Evolutionary conservation across 129 eudicot species (phyloP), one percentile per base, ranked within the genome.

Genomic region (Chrysanthemum makinoi): DNA sequence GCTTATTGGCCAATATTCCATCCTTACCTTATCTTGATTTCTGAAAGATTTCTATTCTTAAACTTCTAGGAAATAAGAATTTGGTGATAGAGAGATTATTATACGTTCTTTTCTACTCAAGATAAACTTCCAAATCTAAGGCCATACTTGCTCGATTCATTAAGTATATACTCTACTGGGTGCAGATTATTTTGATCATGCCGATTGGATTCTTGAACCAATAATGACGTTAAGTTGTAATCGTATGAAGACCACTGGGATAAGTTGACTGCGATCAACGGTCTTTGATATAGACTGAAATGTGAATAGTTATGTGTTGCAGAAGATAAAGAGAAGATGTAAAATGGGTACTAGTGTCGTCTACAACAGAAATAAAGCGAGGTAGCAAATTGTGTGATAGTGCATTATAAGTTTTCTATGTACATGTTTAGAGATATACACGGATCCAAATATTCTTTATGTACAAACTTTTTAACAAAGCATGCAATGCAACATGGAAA

Each of bases 1-100:
- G 96, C 74, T 80, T 89, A 83, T 86, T 89, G 84, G 90, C 89
- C 61, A 89, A 84, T 84, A 88, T 86, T 73, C 80, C 93, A 35
- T 80, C 88, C 30, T 75, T 87, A 75, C 86, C 96, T 62, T 86
- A 69, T 73, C 90, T 89, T 82, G 93, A 86, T 84, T 86, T 84
- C 82, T 87, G 83, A 75, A 54, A 50, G 3, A 60, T 28, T 15
- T 49, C 43, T 70, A 81, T 57, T 18, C 48, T 18, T 2, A 10
- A 10, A 82, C 77, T 68, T 68, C 15, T 68, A 59, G 80, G 53
- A 68, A 76, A 76, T 76, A 76, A 59, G 53, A 67, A 68, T 59
- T 6, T 19, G 26, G 33, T 48, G 69, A 76, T 76, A 75, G 70
- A 52, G 62, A 70, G 65, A 70, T 16, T 64, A 70, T 20, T 75